Evolutionary conservation across 1,284 basidiomycete genomes (phyloP), one percentile per base, ranked within the genome.

Genomic region (Meripilus lineatus): DNA sequence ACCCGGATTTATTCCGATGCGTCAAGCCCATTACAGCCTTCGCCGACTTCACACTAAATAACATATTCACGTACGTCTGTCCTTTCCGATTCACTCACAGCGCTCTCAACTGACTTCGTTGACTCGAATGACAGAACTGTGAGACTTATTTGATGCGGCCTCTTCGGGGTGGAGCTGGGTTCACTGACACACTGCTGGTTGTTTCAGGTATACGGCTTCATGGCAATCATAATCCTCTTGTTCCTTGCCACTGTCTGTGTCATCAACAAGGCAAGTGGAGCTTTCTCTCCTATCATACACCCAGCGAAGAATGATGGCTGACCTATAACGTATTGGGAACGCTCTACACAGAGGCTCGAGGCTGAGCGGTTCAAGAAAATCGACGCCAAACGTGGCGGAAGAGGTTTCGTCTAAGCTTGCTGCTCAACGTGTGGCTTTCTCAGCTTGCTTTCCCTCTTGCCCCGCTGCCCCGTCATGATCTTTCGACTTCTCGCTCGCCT

Each of bases 381-480:
- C 53, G 89, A 93, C 56, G 77, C 77, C 49, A 93, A 93, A 68
- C 81, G 86, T 51, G 89, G 88, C 49, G 86, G 86, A 43, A 70
- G 72, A 48, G 86, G 87, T 49, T 93, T 93, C 58, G 89, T 92
- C 50, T 93, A 71, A n/a, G n/a, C n/a, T n/a, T n/a, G n/a, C n/a
- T n/a, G n/a, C n/a, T n/a, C n/a, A n/a, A n/a, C n/a, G n/a, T n/a
- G n/a, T n/a, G n/a, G n/a, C n/a, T n/a, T n/a, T n/a, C n/a, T n/a
- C n/a, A n/a, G n/a, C n/a, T n/a, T n/a, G n/a, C n/a, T n/a, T n/a
- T n/a, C n/a, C n/a, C n/a, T n/a, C n/a, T n/a, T n/a, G n/a, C n/a
- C n/a, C n/a, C n/a, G n/a, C n/a, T n/a, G n/a, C n/a, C n/a, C n/a
- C n/a, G n/a, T n/a, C n/a, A n/a, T n/a, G n/a, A n/a, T n/a, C n/a